Percentiles rank a stretch among this genome's conserved stretches.
phyloP scores from a whole-genome alignment of 768 basidiomycete species.

The Butyriboletus loyo region DNA sequence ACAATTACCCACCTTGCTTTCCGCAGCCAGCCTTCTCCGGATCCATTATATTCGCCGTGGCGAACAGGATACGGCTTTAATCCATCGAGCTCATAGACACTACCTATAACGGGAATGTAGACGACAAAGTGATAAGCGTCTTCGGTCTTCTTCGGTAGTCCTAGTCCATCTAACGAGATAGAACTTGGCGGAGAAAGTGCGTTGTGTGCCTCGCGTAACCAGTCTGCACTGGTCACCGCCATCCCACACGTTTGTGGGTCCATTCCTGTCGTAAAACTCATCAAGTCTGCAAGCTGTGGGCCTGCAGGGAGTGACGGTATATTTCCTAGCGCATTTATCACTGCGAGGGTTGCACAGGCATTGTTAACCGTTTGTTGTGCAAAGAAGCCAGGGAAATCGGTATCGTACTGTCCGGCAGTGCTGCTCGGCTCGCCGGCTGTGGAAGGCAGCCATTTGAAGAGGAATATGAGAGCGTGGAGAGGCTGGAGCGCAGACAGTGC shows the following conservation, averaged over 20 bases:
- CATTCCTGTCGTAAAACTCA: constrained; percentile 80
- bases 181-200: constrained; percentile 87
- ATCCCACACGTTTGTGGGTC: constrained; percentile 83
- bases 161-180: constrained; percentile 83
- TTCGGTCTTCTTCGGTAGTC: constrained; percentile 58
- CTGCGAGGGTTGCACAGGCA: constrained; percentile 94
- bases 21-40: constrained; percentile 79
- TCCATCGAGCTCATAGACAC: constrained; percentile 92
- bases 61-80: constrained; percentile 74
- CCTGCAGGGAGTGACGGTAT: constrained; percentile 64
- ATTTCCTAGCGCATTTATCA: constrained; percentile 87
- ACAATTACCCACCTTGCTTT: constrained; percentile 58
- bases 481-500: constrained; percentile 74
- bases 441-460: constrained; percentile 93
- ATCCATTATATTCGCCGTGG: constrained; percentile 70
- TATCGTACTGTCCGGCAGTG: constrained; percentile 61
- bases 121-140: constrained; percentile 98
- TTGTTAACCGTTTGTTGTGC: constrained; percentile 95
- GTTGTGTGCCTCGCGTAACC: constrained; percentile 85
- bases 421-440: constrained; percentile 32
- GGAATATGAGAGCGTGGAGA: constrained; percentile 86
- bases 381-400: constrained; percentile 83
- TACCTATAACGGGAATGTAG: constrained; percentile 81
- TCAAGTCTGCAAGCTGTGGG: constrained; percentile 65
- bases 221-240: constrained; percentile 76